Evolutionary conservation across 768 basidiomycete species (phyloP).

Genomic region (Saitozyma podzolica): DNA sequence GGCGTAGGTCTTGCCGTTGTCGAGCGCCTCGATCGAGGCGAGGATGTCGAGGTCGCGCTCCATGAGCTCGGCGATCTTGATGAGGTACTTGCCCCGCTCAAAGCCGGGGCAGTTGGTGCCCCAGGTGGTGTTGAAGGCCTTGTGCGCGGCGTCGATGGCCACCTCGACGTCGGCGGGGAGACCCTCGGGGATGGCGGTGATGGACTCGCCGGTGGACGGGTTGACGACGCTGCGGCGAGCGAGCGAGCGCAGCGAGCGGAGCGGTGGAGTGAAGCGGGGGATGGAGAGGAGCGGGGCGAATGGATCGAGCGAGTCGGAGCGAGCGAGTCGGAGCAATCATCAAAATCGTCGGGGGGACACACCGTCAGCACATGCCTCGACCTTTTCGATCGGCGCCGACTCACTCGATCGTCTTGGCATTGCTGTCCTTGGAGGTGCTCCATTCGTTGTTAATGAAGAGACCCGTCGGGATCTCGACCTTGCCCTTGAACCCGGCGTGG

Average conservation of each 20-base stretch:
- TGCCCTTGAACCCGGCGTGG: slow-evolving; percentile 49
- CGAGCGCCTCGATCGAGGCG: slow-evolving; percentile 78
- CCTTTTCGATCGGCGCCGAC: slow-evolving; percentile 11
- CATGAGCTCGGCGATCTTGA: slow-evolving; percentile 85
- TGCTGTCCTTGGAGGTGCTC: slow-evolving; percentile 55
- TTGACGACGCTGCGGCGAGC: slow-evolving; percentile 47
- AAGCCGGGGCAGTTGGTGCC: slow-evolving; percentile 66
- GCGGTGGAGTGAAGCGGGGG: background rate
- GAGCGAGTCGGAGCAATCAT: background rate
- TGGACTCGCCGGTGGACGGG: slow-evolving; percentile 50
- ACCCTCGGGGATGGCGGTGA: slow-evolving; percentile 48
- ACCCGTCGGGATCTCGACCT: slow-evolving; percentile 66
- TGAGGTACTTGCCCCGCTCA: slow-evolving; percentile 75
- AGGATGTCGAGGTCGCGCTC: slow-evolving; percentile 79
- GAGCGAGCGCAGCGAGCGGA: slow-evolving; percentile 10
- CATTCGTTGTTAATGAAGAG: slow-evolving; percentile 92
- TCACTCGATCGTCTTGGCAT: slow-evolving; percentile 48
- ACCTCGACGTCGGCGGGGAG: slow-evolving; percentile 66
- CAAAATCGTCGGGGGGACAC: background rate
- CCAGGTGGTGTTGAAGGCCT: slow-evolving; percentile 82
- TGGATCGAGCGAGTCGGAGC: background rate
- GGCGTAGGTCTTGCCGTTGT: slow-evolving; percentile 78
- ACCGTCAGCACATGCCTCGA: background rate
- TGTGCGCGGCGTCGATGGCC: slow-evolving; percentile 78
- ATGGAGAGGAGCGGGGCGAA: background rate